Evolutionary conservation across 2,329 filamentous ascomycete genomes (phyloP).

Genomic region (Colletotrichum coccodes): DNA sequence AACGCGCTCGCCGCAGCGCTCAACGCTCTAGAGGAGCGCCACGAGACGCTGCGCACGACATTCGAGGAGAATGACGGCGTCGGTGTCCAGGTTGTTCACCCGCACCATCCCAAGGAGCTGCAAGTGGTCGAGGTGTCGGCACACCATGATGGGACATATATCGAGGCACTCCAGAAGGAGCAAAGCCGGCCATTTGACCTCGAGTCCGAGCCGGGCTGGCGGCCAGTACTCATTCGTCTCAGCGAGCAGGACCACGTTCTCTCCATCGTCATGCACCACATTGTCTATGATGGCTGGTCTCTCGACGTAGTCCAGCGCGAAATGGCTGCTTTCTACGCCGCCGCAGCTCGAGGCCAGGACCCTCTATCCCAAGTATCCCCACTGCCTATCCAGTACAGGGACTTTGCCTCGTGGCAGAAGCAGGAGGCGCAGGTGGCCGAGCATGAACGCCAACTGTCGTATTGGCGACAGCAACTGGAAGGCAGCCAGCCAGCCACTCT

Average conservation of each 20-base stretch:
- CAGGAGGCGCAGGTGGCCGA: not conserved
- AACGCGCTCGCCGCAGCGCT: not conserved
- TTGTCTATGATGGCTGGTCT: constrained; percentile 8
- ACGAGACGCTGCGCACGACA: constrained; percentile 5
- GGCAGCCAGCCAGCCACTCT: not conserved
- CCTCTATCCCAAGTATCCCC: not conserved
- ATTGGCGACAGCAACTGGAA: not conserved
- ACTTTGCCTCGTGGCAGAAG: constrained; percentile 1
- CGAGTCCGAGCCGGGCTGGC: not conserved
- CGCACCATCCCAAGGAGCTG: not conserved
- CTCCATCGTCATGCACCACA: constrained; percentile 11
- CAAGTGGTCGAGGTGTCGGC: not conserved
- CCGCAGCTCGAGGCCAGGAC: not conserved
- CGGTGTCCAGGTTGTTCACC: not conserved
- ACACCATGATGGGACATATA: not conserved
- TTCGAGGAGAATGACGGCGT: not conserved
- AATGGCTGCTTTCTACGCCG: not conserved
- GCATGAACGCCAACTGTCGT: not conserved
- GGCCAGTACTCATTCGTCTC: not conserved
- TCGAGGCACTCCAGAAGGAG: not conserved
- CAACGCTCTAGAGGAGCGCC: not conserved
- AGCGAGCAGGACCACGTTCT: not conserved
- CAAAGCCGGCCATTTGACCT: not conserved
- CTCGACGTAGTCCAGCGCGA: not conserved
- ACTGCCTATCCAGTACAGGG: constrained; percentile 1